Evolutionary conservation across 208 protist species (phyloP).

Genomic region (Acanthamoeba lenticulata): DNA sequence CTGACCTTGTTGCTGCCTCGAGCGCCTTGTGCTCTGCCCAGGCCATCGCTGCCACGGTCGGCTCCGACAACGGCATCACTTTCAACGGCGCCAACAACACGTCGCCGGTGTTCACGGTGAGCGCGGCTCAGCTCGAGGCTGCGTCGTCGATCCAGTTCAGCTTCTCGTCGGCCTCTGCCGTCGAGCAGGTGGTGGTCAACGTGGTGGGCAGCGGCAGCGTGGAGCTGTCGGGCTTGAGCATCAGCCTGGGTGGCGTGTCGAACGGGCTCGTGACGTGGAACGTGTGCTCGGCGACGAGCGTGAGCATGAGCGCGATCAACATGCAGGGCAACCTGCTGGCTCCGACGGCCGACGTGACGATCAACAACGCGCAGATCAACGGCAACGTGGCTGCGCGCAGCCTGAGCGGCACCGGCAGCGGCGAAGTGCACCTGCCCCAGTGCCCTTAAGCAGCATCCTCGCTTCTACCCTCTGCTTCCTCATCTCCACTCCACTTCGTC

Average conservation of each 20-base stretch:
- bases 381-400: neutral
- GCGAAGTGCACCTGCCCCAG: neutral
- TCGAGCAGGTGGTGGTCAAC: conserved; percentile 22
- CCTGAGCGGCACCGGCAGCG: neutral
- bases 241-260: neutral
- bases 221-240: neutral
- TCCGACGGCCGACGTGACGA: neutral
- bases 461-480: no score
- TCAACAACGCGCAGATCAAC: conserved; percentile 1
- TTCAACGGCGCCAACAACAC: neutral
- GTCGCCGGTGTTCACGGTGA: neutral
- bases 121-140: neutral
- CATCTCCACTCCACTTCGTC: no score
- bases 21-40: neutral
- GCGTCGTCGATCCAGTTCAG: neutral
- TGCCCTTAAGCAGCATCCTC: neutral
- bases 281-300: neutral
- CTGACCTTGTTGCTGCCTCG: neutral
- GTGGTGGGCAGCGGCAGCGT: neutral
- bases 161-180: neutral
- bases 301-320: neutral
- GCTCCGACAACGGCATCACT: neutral
- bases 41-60: neutral
- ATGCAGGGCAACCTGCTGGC: conserved; percentile 1
- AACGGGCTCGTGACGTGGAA: neutral